Evolutionary conservation across 495 filamentous ascomycete species (phyloP).

Genomic region (Usnea hakonensis): DNA sequence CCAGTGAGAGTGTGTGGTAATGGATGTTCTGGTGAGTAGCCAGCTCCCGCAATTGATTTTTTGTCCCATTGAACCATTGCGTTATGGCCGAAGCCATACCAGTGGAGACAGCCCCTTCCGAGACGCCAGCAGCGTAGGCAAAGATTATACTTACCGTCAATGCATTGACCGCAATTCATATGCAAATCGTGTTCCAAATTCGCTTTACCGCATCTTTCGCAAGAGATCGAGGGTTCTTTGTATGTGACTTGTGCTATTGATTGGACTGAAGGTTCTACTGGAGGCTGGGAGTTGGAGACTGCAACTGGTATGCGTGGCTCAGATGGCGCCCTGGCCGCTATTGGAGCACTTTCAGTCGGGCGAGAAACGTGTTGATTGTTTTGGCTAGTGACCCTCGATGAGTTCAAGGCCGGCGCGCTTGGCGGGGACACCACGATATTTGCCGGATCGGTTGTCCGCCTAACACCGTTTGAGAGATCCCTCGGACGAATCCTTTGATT

Average conservation of each 20-base stretch:
- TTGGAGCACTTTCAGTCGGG: not conserved
- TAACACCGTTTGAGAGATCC: slow-evolving; percentile 26
- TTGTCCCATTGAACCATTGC: slow-evolving; percentile 51
- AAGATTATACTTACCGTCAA: slow-evolving; percentile 62
- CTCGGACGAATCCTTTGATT: slow-evolving; percentile 12
- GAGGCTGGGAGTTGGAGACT: not conserved
- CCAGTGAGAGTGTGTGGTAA: slow-evolving; percentile 60
- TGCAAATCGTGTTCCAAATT: slow-evolving; percentile 77
- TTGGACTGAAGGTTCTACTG: not conserved
- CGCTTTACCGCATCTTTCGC: slow-evolving; percentile 54
- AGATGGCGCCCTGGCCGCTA: not conserved
- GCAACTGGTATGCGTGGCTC: not conserved
- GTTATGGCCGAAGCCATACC: slow-evolving; percentile 65
- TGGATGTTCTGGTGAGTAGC: slow-evolving; percentile 33
- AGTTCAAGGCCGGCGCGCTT: not conserved
- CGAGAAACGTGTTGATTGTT: not conserved
- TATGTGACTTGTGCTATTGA: slow-evolving; percentile 33
- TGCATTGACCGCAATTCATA: slow-evolving; percentile 65
- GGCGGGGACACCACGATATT: slow-evolving; percentile 2
- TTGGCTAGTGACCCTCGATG: not conserved
- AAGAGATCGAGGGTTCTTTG: slow-evolving; percentile 63
- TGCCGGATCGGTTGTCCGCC: slow-evolving; percentile 41
- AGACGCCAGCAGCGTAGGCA: slow-evolving; percentile 70
- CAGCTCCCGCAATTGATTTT: slow-evolving; percentile 34
- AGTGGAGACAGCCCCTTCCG: slow-evolving; percentile 67